phyloP scores from a whole-genome alignment of 495 filamentous ascomycete genomes.

The Cercophora samala region DNA sequence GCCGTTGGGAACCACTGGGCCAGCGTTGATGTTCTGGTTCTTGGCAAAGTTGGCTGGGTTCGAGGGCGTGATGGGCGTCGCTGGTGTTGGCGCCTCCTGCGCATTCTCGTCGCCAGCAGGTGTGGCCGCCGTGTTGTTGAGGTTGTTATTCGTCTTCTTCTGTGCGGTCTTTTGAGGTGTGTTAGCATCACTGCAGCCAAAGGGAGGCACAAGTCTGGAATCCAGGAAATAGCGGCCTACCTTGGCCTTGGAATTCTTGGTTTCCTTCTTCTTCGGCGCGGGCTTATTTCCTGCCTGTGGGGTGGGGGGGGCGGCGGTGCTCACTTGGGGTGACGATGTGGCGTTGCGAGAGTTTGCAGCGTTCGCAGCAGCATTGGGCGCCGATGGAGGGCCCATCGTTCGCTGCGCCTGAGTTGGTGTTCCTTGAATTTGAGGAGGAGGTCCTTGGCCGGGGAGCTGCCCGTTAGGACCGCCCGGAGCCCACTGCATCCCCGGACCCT shows the following conservation, averaged over 20 bases:
- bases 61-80: slow-evolving; percentile 83
- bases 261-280: slow-evolving; percentile 81
- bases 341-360: slow-evolving; percentile 53
- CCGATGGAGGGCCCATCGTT: slow-evolving; percentile 86
- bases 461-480: slow-evolving; percentile 62
- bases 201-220: slow-evolving; percentile 17
- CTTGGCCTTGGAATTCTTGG: slow-evolving; percentile 67
- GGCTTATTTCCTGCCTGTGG: slow-evolving; percentile 75
- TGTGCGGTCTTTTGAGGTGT: slow-evolving; percentile 56
- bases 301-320: slow-evolving; percentile 76
- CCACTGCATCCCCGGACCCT: slow-evolving; percentile 48
- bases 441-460: slow-evolving; percentile 60
- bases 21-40: slow-evolving; percentile 50
- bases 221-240: slow-evolving; percentile 52
- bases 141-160: slow-evolving; percentile 62
- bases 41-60: slow-evolving; percentile 63
- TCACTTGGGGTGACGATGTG: slow-evolving; percentile 78
- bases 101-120: slow-evolving; percentile 70
- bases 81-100: slow-evolving; percentile 72
- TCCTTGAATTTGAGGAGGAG: slow-evolving; percentile 58
- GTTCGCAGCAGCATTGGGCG: slow-evolving; percentile 55
- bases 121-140: slow-evolving; percentile 60
- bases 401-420: slow-evolving; percentile 66
- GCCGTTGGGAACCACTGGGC: slow-evolving; percentile 45
- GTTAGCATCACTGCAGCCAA: slow-evolving; percentile 23